Evolutionary conservation across 805 yeast genomes (phyloP).

Genomic region (Yarrowia keelungensis): DNA sequence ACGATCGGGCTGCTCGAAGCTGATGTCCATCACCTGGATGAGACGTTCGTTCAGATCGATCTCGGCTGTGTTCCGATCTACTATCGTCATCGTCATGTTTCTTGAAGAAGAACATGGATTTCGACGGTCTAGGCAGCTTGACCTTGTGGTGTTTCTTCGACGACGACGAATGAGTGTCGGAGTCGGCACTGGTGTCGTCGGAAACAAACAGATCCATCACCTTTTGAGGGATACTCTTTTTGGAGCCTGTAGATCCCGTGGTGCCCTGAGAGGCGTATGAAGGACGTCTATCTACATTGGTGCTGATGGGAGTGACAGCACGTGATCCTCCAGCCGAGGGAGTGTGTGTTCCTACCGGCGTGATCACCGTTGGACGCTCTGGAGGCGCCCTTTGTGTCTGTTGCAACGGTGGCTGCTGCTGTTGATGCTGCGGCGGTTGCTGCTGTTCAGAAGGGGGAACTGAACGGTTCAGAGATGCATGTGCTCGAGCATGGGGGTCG

Average conservation of each 20-base stretch:
- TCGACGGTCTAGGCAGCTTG: constrained; percentile 29
- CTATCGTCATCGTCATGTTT: constrained; percentile 24
- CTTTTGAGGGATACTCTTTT: constrained; percentile 35
- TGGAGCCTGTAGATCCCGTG: constrained; percentile 37
- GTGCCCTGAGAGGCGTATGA: constrained; percentile 39
- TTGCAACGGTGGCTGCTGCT: background rate
- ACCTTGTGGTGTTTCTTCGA: constrained; percentile 16
- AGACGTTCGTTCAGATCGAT: background rate
- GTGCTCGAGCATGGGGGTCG: constrained; percentile 33
- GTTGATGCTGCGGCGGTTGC: background rate
- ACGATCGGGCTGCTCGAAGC: constrained; percentile 22
- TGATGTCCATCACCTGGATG: constrained; percentile 22
- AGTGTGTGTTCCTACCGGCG: constrained; percentile 14
- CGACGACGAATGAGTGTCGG: constrained; percentile 12
- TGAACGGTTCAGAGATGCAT: constrained; percentile 6
- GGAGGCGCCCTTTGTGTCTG: background rate
- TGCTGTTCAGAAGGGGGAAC: background rate
- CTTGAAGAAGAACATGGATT: constrained; percentile 39
- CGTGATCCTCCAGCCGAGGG: constrained; percentile 13
- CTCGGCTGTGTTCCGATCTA: constrained; percentile 16
- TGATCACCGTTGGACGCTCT: constrained; percentile 22
- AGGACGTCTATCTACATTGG: constrained; percentile 37
- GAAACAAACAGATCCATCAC: constrained; percentile 35
- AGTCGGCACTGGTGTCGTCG: constrained; percentile 18
- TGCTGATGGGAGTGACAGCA: constrained; percentile 27